phyloP scores from a whole-genome alignment of 352 stramenopile genomes.

The Peronospora tabacina region DNA sequence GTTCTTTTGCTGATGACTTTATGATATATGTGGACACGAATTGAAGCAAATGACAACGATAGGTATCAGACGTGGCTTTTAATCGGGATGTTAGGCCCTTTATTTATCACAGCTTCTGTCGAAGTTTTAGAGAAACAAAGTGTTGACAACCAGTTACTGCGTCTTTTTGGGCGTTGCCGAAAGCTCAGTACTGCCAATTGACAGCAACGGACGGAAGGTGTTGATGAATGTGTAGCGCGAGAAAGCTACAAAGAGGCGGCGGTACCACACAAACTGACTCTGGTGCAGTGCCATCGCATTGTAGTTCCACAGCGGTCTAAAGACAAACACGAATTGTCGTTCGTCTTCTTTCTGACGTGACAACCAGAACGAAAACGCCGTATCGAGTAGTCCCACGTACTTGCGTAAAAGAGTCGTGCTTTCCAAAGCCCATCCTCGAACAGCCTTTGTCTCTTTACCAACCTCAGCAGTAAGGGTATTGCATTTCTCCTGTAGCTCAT shows the following conservation, averaged over 20 bases:
- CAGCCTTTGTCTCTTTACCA: constrained; percentile 12
- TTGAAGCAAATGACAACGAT: constrained; percentile 38
- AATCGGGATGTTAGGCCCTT: constrained; percentile 1
- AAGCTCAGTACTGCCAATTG: constrained; percentile 20
- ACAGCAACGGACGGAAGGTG: constrained; percentile 53
- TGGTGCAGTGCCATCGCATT: constrained; percentile 87
- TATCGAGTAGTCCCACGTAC: constrained; percentile 82
- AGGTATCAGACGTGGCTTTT: constrained; percentile 40
- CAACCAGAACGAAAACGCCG: constrained; percentile 39
- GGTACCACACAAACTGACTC: constrained; percentile 96
- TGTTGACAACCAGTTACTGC: constrained; percentile 13
- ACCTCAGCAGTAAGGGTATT: constrained; percentile 1
- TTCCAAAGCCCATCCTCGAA: constrained; percentile 57
- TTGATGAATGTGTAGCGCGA: constrained; percentile 94
- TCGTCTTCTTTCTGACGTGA: constrained; percentile 13
- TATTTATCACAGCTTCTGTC: constrained; percentile 3
- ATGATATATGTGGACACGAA: constrained; percentile 14
- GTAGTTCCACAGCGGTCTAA: constrained; percentile 75
- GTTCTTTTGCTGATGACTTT: not conserved
- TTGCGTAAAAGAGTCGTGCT: constrained; percentile 79
- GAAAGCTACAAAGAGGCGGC: constrained; percentile 93
- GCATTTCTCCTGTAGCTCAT: constrained; percentile 39
- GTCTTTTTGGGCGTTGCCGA: constrained; percentile 26
- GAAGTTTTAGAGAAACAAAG: not conserved
- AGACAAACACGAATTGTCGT: constrained; percentile 51